Percentiles rank a stretch among this genome's conserved stretches.
These are phyloP conservation scores for Camillea tinctor DNA, from an alignment of 2,329 filamentous ascomycete species.

Conservation along the genomic window DNA sequence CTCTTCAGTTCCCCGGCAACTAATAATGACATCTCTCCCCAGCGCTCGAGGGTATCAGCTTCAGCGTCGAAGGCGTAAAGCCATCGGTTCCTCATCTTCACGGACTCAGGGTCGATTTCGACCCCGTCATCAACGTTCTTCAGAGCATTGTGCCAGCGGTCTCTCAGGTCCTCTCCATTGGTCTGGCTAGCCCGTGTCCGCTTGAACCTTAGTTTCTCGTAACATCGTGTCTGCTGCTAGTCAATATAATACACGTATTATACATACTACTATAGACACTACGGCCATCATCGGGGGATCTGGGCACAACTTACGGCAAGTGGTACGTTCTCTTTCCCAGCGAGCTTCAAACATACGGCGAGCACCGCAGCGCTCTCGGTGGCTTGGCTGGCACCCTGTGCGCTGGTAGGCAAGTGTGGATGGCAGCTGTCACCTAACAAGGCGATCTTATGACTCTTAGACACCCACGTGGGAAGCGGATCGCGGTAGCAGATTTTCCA, in stretches of 20 bases:
- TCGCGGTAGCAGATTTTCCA: constrained; percentile 57
- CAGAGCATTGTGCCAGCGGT: constrained; percentile 44
- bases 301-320: constrained; percentile 33
- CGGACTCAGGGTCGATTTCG: constrained; percentile 43
- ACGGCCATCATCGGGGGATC: background rate
- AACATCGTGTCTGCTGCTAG: constrained; percentile 36
- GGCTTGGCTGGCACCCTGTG: constrained; percentile 53
- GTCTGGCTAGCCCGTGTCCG: constrained; percentile 40
- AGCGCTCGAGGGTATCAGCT: constrained; percentile 40
- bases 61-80: constrained; percentile 48
- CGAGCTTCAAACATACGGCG: constrained; percentile 43
- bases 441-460: constrained; percentile 46
- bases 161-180: constrained; percentile 43
- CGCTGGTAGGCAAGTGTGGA: constrained; percentile 52
- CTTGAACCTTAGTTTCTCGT: constrained; percentile 43
- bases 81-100: constrained; percentile 48
- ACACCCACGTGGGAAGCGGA: constrained; percentile 52
- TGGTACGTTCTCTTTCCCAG: constrained; percentile 38
- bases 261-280: background rate
- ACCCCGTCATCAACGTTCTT: constrained; percentile 41
- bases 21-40: constrained; percentile 39
- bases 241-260: background rate
- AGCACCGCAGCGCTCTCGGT: constrained; percentile 51
- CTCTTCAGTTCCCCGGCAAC: constrained; percentile 36
- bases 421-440: constrained; percentile 55